Evolutionary conservation across 495 filamentous ascomycete genomes (phyloP).

Genomic region (Cercophora newfieldiana): DNA sequence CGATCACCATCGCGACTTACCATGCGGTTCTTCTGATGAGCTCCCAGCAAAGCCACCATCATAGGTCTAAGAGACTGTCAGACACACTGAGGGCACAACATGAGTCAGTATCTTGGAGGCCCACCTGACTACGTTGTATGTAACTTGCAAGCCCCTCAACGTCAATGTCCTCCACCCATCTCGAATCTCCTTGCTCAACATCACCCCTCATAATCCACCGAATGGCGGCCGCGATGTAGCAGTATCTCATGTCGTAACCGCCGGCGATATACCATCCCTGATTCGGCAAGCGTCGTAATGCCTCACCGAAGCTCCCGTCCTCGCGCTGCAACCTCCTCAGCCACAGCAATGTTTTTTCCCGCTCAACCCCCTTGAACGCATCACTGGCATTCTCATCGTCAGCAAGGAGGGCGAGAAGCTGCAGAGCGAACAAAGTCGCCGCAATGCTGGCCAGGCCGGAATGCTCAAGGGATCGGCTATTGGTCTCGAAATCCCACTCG

Average conservation of each 20-base stretch:
- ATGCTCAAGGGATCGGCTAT: slow-evolving; percentile 42
- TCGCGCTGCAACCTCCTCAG: slow-evolving; percentile 72
- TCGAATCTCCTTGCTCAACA: slow-evolving; percentile 51
- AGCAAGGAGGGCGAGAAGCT: slow-evolving; percentile 69
- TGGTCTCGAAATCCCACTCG: slow-evolving; percentile 33
- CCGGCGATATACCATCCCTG: slow-evolving; percentile 62
- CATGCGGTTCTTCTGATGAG: slow-evolving; percentile 83
- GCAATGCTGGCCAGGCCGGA: slow-evolving; percentile 84
- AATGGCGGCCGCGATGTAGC: slow-evolving; percentile 77
- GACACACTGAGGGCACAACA: neutral
- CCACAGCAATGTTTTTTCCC: slow-evolving; percentile 68
- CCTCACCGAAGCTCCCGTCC: slow-evolving; percentile 92
- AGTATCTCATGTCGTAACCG: slow-evolving; percentile 81
- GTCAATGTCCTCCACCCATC: slow-evolving; percentile 68
- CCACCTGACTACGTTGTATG: slow-evolving; percentile 56
- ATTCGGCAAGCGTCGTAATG: slow-evolving; percentile 52
- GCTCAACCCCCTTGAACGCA: slow-evolving; percentile 58
- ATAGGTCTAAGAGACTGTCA: slow-evolving; percentile 63
- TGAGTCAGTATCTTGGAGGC: neutral
- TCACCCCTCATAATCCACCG: slow-evolving; percentile 75
- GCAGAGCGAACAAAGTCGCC: slow-evolving; percentile 84
- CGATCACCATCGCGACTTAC: slow-evolving; percentile 46
- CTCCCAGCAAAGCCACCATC: slow-evolving; percentile 86
- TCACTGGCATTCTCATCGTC: slow-evolving; percentile 59
- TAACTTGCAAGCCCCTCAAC: slow-evolving; percentile 67